Percentiles rank a stretch among this genome's conserved stretches.
Conservation (phyloP, 305 asterid genomes). For the Fraxinus paxiana region DNA sequence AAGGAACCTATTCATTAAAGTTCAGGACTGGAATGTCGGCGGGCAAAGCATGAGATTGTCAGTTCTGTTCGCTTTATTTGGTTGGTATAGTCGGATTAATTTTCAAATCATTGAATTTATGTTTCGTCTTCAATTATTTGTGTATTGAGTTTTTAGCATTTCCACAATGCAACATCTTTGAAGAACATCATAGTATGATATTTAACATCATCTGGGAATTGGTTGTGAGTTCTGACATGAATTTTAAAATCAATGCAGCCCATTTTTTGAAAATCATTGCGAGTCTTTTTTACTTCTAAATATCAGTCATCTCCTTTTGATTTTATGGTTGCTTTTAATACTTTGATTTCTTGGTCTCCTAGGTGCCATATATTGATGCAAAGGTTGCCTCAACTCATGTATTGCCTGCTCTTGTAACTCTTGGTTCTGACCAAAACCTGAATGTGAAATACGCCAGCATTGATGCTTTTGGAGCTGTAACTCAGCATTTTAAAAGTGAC, state of each 20-base stretch:
- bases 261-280: conserved; percentile 81
- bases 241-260: conserved; percentile 72
- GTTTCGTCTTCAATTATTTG: not conserved
- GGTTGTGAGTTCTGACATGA: conserved; percentile 70
- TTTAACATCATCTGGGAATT: conserved; percentile 94
- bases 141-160: conserved; percentile 24
- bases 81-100: conserved; percentile 35
- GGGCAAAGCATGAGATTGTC: conserved; percentile 59
- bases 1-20: conserved; percentile 62
- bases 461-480: conserved; percentile 92
- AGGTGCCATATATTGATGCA: conserved; percentile 85
- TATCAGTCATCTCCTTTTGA: conserved; percentile 2
- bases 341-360: conserved; percentile 21
- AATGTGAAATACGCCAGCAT: conserved; percentile 85
- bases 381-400: conserved; percentile 84
- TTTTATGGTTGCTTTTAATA: conserved; percentile 7
- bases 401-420: conserved; percentile 93
- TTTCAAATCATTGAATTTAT: conserved; percentile 14
- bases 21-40: conserved; percentile 54
- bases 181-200: conserved; percentile 69
- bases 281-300: conserved; percentile 32
- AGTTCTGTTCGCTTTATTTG: conserved; percentile 87
- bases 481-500: conserved; percentile 85
- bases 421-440: conserved; percentile 93
- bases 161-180: conserved; percentile 64